Conservation (phyloP, 1,284 basidiomycete species). For the Sphaerobolus stellatus region DNA sequence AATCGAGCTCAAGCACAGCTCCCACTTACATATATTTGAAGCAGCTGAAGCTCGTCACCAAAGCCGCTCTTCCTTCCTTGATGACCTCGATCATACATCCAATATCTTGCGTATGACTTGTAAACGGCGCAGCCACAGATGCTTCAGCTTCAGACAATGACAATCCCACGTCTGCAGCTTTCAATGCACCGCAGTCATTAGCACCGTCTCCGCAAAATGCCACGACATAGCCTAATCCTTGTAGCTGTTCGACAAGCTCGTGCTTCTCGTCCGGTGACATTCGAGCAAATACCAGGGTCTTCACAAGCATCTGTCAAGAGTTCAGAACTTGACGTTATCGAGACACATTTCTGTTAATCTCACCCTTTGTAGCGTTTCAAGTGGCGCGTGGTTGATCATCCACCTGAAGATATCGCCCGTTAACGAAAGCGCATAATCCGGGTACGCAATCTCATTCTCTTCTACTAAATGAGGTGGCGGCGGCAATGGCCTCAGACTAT, state of each 20-base stretch:
- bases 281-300: constrained; percentile 94
- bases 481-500: constrained; percentile 78
- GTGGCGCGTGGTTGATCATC: constrained; percentile 95
- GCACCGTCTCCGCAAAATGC: constrained; percentile 99
- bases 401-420: constrained; percentile 98
- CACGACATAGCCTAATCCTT: constrained; percentile 92
- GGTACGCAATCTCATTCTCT: constrained; percentile 71
- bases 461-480: constrained; percentile 67
- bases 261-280: constrained; percentile 99
- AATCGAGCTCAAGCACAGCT: neutral
- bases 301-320: constrained; percentile 88
- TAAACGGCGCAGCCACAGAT: constrained; percentile 98
- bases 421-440: constrained; percentile 91
- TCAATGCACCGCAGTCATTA: constrained; percentile 97
- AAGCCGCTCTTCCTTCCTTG: constrained; percentile 90
- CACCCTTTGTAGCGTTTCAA: constrained; percentile 91
- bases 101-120: constrained; percentile 91
- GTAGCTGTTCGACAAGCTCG: constrained; percentile 94
- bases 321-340: neutral
- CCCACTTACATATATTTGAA: constrained; percentile 94
- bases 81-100: constrained; percentile 96
- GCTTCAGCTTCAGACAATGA: constrained; percentile 98
- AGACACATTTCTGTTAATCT: constrained; percentile 31
- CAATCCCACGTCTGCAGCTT: constrained; percentile 97
- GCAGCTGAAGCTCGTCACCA: constrained; percentile 98